phyloP scores from a whole-genome alignment of 1,284 basidiomycete genomes.

The Sparassis latifolia region DNA sequence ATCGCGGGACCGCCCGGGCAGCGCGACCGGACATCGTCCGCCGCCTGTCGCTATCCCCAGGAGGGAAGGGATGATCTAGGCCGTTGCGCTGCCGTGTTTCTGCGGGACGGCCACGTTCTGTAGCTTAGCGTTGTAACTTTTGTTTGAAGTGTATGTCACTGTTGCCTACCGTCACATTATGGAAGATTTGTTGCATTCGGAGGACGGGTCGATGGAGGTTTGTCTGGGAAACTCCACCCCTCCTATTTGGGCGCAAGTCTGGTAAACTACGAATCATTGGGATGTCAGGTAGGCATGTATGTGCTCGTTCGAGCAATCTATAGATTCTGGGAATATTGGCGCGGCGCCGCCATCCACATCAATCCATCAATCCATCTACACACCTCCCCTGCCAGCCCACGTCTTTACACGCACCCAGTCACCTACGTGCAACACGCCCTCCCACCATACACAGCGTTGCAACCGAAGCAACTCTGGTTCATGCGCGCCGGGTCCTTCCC shows the following conservation, averaged over 20 bases:
- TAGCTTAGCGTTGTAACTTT: no score
- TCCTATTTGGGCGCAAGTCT: no score
- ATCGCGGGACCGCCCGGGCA: conserved; percentile 58
- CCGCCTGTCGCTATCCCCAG: conserved; percentile 25
- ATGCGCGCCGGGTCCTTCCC: conserved; percentile 43
- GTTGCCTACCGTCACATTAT: no score
- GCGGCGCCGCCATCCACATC: no score
- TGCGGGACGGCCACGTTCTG: background rate
- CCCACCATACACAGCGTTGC: conserved; percentile 45
- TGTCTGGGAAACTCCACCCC: no score
- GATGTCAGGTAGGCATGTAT: no score
- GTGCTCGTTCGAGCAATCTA: background rate
- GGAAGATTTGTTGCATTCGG: no score
- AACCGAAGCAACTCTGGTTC: conserved; percentile 55
- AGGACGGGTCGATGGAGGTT: no score
- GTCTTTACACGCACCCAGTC: conserved; percentile 48
- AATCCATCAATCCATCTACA: background rate
- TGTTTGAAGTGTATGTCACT: no score
- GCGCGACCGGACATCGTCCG: conserved; percentile 39
- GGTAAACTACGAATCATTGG: no score
- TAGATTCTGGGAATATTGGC: background rate
- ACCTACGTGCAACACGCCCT: conserved; percentile 50
- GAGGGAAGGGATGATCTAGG: conserved; percentile 27
- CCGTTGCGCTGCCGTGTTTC: background rate
- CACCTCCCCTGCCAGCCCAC: conserved; percentile 20